Evolutionary conservation across 345 rosid genomes (phyloP), one percentile per base, ranked within the genome.

Genomic region (Brassica juncea): DNA sequence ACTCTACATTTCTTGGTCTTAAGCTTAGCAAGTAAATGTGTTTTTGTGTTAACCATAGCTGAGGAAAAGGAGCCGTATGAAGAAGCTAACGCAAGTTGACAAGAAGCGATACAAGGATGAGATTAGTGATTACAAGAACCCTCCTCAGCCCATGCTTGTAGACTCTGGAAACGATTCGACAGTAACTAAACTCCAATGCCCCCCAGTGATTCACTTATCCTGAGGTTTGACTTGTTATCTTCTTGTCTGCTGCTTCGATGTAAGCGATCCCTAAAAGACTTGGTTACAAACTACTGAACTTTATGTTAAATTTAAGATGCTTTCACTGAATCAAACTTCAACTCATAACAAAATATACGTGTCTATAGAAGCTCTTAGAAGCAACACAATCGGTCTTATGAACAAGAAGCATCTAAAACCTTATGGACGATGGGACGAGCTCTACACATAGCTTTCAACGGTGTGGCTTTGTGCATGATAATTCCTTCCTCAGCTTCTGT

Each of bases 51-150:
- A 49, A 72, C 73, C 11, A 39, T 83, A 91, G 94, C 70, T 27
- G 97, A 89, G 83, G 97, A 93, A 77, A 93, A 77, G 72, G 97
- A 92, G 75, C 98, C 98, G 3, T 92, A 84, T 10, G 89, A 86
- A 86, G 91, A 23, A 23, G 25, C 86, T 11, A 90, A 82, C 98
- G 5, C 86, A 68, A 59, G 91, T 86, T 0, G 99, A 93, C 80
- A 91, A 87, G 78, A 88, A 85, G 71, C 91, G 98, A 10, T 93
- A 91, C 81, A 81, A 85, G 64, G 97, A 89, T 12, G 90, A 87
- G 84, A 80, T 86, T 19, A 87, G 82, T 34, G 91, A 86, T 47
- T 94, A 92, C 87, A 92, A 87, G 78, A 93, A 88, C 69, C 87
- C 90, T 23, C 25, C 25, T 9, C 93, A 87, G 70, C 86, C 96